A percentile compares a stretch with the other conserved stretches of the same genome.
These are phyloP conservation scores for Trichomonascus vanleenenianus DNA, from an alignment of 805 yeast genomes.

Conservation along the genomic window DNA sequence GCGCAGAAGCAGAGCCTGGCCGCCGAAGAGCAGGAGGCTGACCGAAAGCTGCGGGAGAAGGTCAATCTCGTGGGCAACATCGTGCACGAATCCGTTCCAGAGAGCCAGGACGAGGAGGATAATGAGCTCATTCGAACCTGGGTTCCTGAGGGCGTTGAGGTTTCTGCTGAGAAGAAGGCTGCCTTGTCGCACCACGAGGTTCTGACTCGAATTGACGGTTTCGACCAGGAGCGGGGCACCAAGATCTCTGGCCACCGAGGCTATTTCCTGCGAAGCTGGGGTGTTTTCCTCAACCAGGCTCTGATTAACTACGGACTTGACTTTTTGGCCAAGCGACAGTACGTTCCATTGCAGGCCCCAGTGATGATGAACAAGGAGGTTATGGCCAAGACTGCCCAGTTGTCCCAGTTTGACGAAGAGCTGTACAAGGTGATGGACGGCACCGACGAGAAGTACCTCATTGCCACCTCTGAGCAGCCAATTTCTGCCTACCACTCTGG, in stretches of 20 bases:
- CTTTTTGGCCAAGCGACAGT: conserved; percentile 71
- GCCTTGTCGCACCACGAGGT: conserved; percentile 95
- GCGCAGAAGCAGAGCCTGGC: conserved; percentile 60
- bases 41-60: conserved; percentile 62
- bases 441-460: conserved; percentile 92
- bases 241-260: conserved; percentile 98
- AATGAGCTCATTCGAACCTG: conserved; percentile 82
- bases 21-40: conserved; percentile 71
- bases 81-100: conserved; percentile 87
- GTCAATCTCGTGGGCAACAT: conserved; percentile 90
- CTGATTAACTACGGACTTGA: conserved; percentile 90
- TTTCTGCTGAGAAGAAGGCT: conserved; percentile 63
- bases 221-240: conserved; percentile 98
- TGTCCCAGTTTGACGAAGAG: conserved; percentile 97
- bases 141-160: conserved; percentile 68
- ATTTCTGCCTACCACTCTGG: conserved; percentile 94
- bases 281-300: conserved; percentile 97
- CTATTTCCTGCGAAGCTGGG: conserved; percentile 87
- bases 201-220: conserved; percentile 88
- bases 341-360: conserved; percentile 93
- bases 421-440: conserved; percentile 95
- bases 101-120: conserved; percentile 81
- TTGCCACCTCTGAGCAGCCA: conserved; percentile 99
- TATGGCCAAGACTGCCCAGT: conserved; percentile 98
- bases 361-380: conserved; percentile 99